Conservation (phyloP, 768 basidiomycete genomes). For the Tephrocybe sp. region DNA sequence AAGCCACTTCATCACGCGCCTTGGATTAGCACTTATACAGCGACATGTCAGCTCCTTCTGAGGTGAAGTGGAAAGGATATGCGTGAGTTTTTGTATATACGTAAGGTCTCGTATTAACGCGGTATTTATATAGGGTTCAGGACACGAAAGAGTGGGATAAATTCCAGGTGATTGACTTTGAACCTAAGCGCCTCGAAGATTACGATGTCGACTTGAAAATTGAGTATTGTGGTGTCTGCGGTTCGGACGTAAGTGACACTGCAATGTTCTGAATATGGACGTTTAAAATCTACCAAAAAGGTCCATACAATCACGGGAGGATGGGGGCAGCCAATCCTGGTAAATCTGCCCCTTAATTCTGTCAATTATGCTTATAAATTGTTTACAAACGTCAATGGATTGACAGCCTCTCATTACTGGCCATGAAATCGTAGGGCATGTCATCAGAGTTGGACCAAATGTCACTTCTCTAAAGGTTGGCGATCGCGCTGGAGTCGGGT, state of each 20-base stretch:
- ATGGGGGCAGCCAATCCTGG: slow-evolving; percentile 31
- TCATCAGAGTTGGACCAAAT: slow-evolving; percentile 49
- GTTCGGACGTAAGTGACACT: slow-evolving; percentile 39
- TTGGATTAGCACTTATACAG: background rate
- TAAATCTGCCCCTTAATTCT: slow-evolving; percentile 2
- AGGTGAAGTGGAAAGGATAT: slow-evolving; percentile 13
- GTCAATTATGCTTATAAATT: background rate
- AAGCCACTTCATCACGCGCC: background rate
- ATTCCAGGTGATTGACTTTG: slow-evolving; percentile 42
- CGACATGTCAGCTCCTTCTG: slow-evolving; percentile 3
- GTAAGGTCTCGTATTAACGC: background rate
- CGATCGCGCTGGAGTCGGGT: slow-evolving; percentile 50
- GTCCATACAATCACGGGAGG: slow-evolving; percentile 37
- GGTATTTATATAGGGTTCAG: slow-evolving; percentile 22
- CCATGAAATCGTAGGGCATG: slow-evolving; percentile 57
- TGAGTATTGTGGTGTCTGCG: slow-evolving; percentile 49
- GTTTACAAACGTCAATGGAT: too few relatives aligned
- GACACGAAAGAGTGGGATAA: slow-evolving; percentile 35
- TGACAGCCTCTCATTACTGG: slow-evolving; percentile 34
- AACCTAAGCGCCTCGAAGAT: slow-evolving; percentile 50
- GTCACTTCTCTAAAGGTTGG: slow-evolving; percentile 55
- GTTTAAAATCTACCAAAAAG: slow-evolving; percentile 15
- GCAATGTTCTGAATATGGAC: too few relatives aligned
- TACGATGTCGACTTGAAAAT: slow-evolving; percentile 57
- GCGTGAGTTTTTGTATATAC: background rate